phyloP scores from a whole-genome alignment of 352 stramenopile genomes.

The Pythium rishiriense region DNA sequence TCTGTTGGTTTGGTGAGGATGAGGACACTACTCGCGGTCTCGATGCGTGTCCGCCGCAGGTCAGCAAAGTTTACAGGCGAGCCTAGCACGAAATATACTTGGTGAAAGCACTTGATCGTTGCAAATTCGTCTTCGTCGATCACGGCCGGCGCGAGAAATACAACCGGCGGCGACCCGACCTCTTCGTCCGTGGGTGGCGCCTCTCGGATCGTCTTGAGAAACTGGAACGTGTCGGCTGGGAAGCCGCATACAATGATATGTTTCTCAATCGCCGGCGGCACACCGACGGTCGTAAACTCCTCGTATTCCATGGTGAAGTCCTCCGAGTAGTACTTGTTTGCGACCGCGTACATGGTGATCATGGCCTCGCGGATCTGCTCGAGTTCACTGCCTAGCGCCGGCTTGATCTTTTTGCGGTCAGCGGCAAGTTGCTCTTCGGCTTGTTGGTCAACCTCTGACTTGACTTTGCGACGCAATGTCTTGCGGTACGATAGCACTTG shows the following conservation, averaged over 20 bases:
- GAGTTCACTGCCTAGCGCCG: slow-evolving; percentile 57
- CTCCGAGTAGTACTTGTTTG: slow-evolving; percentile 28
- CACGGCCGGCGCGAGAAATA: slow-evolving; percentile 54
- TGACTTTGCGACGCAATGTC: slow-evolving; percentile 60
- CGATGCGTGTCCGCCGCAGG: slow-evolving; percentile 68
- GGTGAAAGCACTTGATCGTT: slow-evolving; percentile 47
- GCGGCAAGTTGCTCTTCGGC: slow-evolving; percentile 25
- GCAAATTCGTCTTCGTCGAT: slow-evolving; percentile 62
- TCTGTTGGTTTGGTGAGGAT: slow-evolving; percentile 58
- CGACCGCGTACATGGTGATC: slow-evolving; percentile 52
- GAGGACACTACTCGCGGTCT: slow-evolving; percentile 52
- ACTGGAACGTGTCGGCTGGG: slow-evolving; percentile 60
- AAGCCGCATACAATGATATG: slow-evolving; percentile 80
- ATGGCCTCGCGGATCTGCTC: slow-evolving; percentile 58
- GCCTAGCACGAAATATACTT: slow-evolving; percentile 69
- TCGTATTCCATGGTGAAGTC: slow-evolving; percentile 43
- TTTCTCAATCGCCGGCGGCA: slow-evolving; percentile 38
- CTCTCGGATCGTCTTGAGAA: slow-evolving; percentile 72
- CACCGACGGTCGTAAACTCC: slow-evolving; percentile 46
- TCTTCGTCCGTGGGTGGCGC: slow-evolving; percentile 43
- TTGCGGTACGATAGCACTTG: slow-evolving; percentile 80
- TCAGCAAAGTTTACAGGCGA: slow-evolving; percentile 78
- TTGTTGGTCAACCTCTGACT: slow-evolving; percentile 33
- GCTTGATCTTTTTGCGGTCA: slow-evolving; percentile 56
- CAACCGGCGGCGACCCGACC: slow-evolving; percentile 41